phyloP scores from a whole-genome alignment of 2,329 filamentous ascomycete species.

The Colletotrichum liriopes region DNA sequence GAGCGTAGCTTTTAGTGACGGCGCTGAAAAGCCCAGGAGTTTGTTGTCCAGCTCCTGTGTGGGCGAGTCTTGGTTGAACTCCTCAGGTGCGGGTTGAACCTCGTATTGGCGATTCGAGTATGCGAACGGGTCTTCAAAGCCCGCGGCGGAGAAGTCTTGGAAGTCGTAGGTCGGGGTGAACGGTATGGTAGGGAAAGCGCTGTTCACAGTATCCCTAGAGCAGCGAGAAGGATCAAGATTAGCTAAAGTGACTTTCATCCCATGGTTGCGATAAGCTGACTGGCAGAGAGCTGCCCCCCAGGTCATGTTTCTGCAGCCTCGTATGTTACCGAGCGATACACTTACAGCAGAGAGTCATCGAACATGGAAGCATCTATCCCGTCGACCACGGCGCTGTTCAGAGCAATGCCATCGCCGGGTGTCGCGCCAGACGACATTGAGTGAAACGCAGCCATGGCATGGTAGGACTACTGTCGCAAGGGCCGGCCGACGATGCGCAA shows the following conservation, averaged over 20 bases:
- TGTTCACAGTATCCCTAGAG: conserved; percentile 60
- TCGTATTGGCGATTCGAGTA: conserved; percentile 68
- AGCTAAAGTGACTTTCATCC: conserved; percentile 39
- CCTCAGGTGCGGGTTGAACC: conserved; percentile 59
- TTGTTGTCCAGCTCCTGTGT: conserved; percentile 76
- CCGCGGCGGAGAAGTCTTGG: conserved; percentile 69
- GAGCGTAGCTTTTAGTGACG: conserved; percentile 72
- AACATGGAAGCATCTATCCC: conserved; percentile 67
- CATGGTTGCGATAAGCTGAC: conserved; percentile 6
- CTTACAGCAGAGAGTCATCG: conserved; percentile 72
- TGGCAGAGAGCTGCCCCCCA: neutral
- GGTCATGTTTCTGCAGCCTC: neutral
- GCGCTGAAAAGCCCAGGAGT: conserved; percentile 81
- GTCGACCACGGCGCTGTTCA: conserved; percentile 64
- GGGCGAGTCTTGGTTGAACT: conserved; percentile 63
- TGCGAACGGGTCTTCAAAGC: conserved; percentile 77
- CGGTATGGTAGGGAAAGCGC: conserved; percentile 60
- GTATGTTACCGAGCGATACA: conserved; percentile 48
- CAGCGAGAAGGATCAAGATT: neutral
- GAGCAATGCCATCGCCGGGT: conserved; percentile 62
- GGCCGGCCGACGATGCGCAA: conserved; percentile 44
- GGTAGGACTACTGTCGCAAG: conserved; percentile 48
- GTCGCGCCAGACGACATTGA: conserved; percentile 65
- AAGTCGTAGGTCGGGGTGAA: conserved; percentile 75
- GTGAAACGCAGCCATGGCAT: conserved; percentile 74